Percentiles rank a stretch among this genome's conserved stretches.
These are phyloP conservation scores for Dendrobium huoshanense DNA, from an alignment of 106 monocot genomes.

Conservation along the genomic window DNA sequence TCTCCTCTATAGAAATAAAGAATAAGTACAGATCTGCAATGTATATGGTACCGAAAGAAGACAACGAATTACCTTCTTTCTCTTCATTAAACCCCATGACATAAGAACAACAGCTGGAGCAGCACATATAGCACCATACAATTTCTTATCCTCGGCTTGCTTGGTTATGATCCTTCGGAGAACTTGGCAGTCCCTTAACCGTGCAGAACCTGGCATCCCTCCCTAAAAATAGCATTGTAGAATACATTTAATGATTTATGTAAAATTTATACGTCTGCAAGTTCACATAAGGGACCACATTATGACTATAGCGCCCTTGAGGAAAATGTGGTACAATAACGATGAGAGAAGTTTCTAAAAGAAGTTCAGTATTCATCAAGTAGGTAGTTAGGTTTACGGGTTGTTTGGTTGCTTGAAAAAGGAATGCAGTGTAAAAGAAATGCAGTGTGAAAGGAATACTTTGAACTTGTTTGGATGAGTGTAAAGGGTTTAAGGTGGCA, in stretches of 20 bases:
- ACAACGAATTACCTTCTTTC: constrained; percentile 51
- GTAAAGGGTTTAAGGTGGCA: too few relatives aligned
- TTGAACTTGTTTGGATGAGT: too few relatives aligned
- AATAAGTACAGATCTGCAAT: neutral
- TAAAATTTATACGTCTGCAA: neutral
- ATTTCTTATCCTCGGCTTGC: constrained; percentile 72
- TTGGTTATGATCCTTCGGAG: constrained; percentile 55
- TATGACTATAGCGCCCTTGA: neutral
- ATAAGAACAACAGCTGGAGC: constrained; percentile 80
- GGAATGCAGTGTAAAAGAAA: too few relatives aligned
- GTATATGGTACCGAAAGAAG: neutral
- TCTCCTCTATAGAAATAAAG: neutral
- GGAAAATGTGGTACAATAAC: neutral
- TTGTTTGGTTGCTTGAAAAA: too few relatives aligned
- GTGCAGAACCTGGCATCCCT: constrained; percentile 90
- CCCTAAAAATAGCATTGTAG: constrained; percentile 37
- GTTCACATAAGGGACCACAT: neutral
- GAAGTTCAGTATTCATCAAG: neutral
- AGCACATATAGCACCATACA: constrained; percentile 95
- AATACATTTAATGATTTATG: neutral
- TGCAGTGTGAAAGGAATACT: too few relatives aligned
- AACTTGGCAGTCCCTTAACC: constrained; percentile 62
- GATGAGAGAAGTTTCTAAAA: neutral
- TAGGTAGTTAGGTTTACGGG: neutral
- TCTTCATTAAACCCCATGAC: constrained; percentile 81